Evolutionary conservation across 768 basidiomycete species (phyloP), one percentile per base, ranked within the genome.

Genomic region (Amanita fuliginea): DNA sequence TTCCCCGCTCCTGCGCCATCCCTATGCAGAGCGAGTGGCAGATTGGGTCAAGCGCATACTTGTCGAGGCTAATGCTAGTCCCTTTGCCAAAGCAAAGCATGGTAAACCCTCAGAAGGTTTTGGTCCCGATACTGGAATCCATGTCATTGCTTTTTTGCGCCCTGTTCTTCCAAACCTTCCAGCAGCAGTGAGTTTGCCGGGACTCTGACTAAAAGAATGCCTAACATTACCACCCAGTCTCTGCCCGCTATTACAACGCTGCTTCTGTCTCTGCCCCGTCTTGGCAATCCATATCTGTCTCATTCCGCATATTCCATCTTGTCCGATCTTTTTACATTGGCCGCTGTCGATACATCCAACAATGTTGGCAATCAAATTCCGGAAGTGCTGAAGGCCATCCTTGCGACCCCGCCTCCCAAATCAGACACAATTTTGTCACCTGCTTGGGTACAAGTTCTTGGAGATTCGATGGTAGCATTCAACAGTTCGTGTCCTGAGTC

Each of bases 281-380:
- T 95, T 6, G 87, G 86, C 34, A 92, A 89, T 56, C 78, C 86
- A 18, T 96, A 93, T 63, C 75, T 99, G 37, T 86, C 94, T 1
- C 84, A 93, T 63, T 80, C 88, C 11, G 75, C 87, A 26, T 97
- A 94, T 62, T 81, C 86, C 34, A 76, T 94, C 42, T 74, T 99
- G 54, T 81, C 93, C 28, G 83, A 85, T 55, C 73, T 98, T 4
- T 82, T 97, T 53, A 62, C 75, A 19, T 62, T 72, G 14, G 72
- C 77, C 2, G 61, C 70, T 9, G 68, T 74, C 44, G 78, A 80
- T 41, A 73, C 71, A 5, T 70, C 72, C 3, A 69, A 67, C 53
- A 69, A 70, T 52, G 62, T 78, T 43, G 64, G 69, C 28, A 71
- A 74, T 49, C 78, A 82, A 54, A 69, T 86, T 37, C 67, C 78